A percentile compares a stretch with the other conserved stretches of the same genome.
These are phyloP conservation scores for Lodderomyces metapsilosis DNA, from an alignment of 1,139 yeast species.

Conservation along the genomic window DNA sequence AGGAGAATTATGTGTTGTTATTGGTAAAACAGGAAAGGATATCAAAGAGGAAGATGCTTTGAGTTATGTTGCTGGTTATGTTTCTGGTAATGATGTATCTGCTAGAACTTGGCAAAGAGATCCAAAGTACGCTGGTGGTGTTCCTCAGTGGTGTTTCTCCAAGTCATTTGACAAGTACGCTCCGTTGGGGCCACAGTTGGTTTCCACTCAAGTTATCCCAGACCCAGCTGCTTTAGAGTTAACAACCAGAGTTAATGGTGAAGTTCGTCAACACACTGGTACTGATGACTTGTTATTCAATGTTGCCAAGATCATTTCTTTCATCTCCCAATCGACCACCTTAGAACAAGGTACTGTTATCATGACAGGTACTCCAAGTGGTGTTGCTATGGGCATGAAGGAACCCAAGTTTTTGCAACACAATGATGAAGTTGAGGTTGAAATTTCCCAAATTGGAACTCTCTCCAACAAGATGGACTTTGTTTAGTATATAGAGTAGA, in stretches of 20 bases:
- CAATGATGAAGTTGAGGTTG: not conserved
- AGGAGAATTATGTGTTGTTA: constrained; percentile 1
- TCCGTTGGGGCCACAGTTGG: constrained; percentile 1
- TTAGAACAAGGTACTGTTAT: constrained; percentile 1
- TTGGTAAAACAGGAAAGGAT: not conserved
- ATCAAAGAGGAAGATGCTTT: constrained; percentile 1
- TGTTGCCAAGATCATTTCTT: not conserved
- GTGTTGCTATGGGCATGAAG: constrained; percentile 2
- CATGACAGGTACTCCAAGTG: constrained; percentile 2
- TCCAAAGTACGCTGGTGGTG: constrained; percentile 1
- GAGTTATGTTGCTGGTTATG: constrained; percentile 1
- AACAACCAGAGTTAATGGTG: not conserved
- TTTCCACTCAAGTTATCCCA: not conserved
- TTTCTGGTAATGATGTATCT: constrained; percentile 2
- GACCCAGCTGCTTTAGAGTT: not conserved
- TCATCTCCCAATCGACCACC: not conserved
- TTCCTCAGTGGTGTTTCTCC: constrained; percentile 1
- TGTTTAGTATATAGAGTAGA: not conserved
- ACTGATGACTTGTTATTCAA: not conserved
- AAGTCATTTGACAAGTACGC: constrained; percentile 1
- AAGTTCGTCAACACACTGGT: constrained; percentile 1
- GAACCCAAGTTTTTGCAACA: not conserved
- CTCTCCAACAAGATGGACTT: constrained; percentile 3
- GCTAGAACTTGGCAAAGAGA: constrained; percentile 1
- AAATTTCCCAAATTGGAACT: not conserved